Conservation (phyloP, 2,329 filamentous ascomycete genomes). For the Fusarium caatingaense region DNA sequence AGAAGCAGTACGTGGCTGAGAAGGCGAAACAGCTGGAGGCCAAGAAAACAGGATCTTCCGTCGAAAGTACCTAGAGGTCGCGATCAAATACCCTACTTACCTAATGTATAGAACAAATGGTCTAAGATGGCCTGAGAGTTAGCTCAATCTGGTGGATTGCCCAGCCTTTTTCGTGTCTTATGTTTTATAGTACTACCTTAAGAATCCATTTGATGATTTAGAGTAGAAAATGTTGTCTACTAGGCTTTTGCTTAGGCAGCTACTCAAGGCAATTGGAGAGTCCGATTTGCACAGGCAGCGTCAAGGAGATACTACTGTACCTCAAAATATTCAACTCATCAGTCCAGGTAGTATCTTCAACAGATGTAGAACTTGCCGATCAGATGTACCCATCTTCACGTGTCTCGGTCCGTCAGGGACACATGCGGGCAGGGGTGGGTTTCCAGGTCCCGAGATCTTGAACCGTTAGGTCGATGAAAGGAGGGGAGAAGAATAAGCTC, state of each 20-base stretch:
- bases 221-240: not conserved
- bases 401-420: slow-evolving; percentile 22
- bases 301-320: not conserved
- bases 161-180: not conserved
- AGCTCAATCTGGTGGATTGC: not conserved
- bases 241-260: not conserved
- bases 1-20: slow-evolving; percentile 56
- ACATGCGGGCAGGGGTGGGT: slow-evolving; percentile 8
- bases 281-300: not conserved
- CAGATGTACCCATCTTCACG: slow-evolving; percentile 8
- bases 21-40: not conserved
- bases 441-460: slow-evolving; percentile 9
- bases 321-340: not conserved
- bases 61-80: not conserved
- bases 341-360: not conserved
- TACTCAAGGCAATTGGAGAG: not conserved
- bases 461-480: slow-evolving; percentile 1
- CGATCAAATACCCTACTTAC: not conserved
- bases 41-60: not conserved
- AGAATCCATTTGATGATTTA: not conserved
- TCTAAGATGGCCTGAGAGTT: not conserved
- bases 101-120: not conserved
- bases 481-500: not conserved
- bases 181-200: not conserved
- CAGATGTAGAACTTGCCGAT: not conserved